These are phyloP conservation scores for Calycina herbarum DNA, from an alignment of 2,329 filamentous ascomycete species.

Conservation along the genomic window DNA sequence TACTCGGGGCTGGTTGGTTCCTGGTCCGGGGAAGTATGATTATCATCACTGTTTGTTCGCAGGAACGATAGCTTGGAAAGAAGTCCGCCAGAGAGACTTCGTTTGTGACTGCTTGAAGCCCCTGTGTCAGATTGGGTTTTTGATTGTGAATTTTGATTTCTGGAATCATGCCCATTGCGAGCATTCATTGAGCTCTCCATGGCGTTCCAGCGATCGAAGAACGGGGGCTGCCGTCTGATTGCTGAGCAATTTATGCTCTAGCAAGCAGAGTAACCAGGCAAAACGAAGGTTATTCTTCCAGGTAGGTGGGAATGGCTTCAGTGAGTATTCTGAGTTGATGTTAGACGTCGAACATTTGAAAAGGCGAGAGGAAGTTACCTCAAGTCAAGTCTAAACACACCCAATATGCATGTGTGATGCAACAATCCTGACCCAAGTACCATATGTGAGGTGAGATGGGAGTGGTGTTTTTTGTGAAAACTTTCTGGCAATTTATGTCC, in stretches of 20 bases:
- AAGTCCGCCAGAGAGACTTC: slow-evolving; percentile 52
- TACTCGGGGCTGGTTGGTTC: slow-evolving; percentile 35
- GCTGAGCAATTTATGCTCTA: neutral
- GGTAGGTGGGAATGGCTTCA: neutral
- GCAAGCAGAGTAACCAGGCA: neutral
- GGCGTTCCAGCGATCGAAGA: neutral
- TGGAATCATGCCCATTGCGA: neutral
- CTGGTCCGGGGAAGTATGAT: slow-evolving; percentile 28
- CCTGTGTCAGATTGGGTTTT: slow-evolving; percentile 15
- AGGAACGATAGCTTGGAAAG: slow-evolving; percentile 71
- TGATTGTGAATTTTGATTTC: neutral
- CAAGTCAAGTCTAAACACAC: neutral
- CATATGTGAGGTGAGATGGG: too few species aligned
- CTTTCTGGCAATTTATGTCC: too few species aligned
- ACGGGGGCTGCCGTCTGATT: neutral
- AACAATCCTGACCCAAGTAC: too few species aligned
- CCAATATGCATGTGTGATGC: neutral
- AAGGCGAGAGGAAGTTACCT: neutral
- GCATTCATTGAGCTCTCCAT: slow-evolving; percentile 3
- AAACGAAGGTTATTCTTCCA: neutral
- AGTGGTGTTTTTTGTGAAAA: too few species aligned
- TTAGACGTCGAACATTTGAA: neutral
- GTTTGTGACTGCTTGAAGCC: slow-evolving; percentile 45
- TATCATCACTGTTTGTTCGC: slow-evolving; percentile 47
- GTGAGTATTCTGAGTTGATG: neutral